phyloP scores from a whole-genome alignment of 352 stramenopile species.

The Pythium rhizo-oryzae region DNA sequence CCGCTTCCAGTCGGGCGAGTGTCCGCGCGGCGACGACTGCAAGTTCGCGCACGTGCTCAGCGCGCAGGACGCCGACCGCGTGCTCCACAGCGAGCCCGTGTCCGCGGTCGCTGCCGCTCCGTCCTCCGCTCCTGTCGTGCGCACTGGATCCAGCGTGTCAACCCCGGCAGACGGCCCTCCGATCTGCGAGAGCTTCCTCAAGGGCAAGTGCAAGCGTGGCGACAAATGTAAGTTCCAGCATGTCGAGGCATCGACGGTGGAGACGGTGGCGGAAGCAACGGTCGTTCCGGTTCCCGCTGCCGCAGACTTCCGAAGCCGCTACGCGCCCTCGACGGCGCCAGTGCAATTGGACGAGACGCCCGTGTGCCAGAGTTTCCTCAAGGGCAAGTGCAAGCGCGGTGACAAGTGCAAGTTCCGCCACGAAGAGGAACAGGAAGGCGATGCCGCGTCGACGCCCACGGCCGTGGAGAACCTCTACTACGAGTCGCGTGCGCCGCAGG shows the following conservation, averaged over 20 bases:
- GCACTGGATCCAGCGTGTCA: too few species aligned
- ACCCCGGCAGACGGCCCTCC: constrained; percentile 19
- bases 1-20: constrained; percentile 45
- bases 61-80: constrained; percentile 16
- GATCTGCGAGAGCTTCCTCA: constrained; percentile 38
- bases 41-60: constrained; percentile 47
- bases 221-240: constrained; percentile 37
- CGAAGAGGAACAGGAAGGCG: background rate
- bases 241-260: background rate
- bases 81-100: constrained; percentile 1
- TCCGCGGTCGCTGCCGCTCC: background rate
- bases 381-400: constrained; percentile 48
- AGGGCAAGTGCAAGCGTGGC: constrained; percentile 50
- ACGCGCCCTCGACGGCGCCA: background rate
- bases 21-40: constrained; percentile 40
- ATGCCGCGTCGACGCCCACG: background rate
- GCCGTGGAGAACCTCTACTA: background rate
- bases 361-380: constrained; percentile 38
- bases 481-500: background rate
- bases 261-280: background rate
- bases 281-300: too few species aligned
- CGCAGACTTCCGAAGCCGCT: background rate
- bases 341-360: constrained; percentile 15
- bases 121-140: too few species aligned
- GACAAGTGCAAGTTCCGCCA: constrained; percentile 28